phyloP scores from a whole-genome alignment of 257 asterid species.

The Pogostemon cablin region DNA sequence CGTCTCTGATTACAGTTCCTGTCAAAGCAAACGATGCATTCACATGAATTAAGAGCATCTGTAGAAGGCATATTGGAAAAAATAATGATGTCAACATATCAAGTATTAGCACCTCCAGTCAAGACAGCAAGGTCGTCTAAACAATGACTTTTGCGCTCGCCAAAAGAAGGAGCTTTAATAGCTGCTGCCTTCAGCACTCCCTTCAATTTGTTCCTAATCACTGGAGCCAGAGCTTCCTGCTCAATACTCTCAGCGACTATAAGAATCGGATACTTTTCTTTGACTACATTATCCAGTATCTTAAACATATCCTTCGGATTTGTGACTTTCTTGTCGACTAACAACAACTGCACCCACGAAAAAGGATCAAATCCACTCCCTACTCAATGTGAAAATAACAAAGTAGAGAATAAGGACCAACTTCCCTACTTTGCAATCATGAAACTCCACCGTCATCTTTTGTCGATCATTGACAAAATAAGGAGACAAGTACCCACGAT shows the following conservation, averaged over 20 bases:
- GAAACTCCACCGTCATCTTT: conserved; percentile 69
- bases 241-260: conserved; percentile 77
- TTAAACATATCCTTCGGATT: conserved; percentile 71
- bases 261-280: conserved; percentile 75
- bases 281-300: conserved; percentile 75
- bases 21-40: neutral
- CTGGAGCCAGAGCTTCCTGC: conserved; percentile 78
- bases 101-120: conserved; percentile 70
- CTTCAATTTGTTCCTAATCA: conserved; percentile 74
- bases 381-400: conserved; percentile 11
- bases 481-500: conserved; percentile 85
- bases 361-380: conserved; percentile 17
- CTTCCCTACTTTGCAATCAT: conserved; percentile 73
- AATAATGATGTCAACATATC: neutral
- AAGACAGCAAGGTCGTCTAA: conserved; percentile 79
- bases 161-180: conserved; percentile 79
- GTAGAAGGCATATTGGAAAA: neutral
- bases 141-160: conserved; percentile 77
- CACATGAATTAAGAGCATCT: neutral
- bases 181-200: conserved; percentile 76
- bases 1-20: conserved; percentile 88
- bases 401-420: conserved; percentile 15
- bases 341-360: conserved; percentile 61
- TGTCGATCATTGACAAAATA: conserved; percentile 77
- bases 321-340: conserved; percentile 78